Base-by-base conservation (phyloP, 768 basidiomycete genomes). In the Mrakia gelida region DNA sequence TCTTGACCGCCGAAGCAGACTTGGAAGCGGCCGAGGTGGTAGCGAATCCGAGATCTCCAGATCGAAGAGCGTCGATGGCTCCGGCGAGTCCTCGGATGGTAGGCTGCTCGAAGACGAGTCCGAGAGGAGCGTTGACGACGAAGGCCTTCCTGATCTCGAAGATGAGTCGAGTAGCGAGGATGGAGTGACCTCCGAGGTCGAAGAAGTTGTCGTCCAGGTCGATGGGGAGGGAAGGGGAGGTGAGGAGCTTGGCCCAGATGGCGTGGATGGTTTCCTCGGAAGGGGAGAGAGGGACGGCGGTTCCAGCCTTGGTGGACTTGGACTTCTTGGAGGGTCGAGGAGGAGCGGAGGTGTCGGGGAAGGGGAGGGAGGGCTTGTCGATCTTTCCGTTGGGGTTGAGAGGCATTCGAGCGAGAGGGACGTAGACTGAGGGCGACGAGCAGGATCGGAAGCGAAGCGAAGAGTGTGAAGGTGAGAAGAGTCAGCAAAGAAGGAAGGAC, bases 301-400 rank as follows among this genome's bases (percentile, higher is more conserved):
- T 18, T 28, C 76, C 61, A 1, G 81, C 59, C 45, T 85, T 81
- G 43, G 82, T 80, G 0, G 88, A 85, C 61, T 87, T 84, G n/a
- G 82, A 80, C 65, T 54, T 67, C 45, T 49, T 67, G 3, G 83
- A 73, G 30, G 80, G 78, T 13, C 49, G 77, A 30, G 86, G 81
- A 10, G 87, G 85, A 0, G 84, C 83, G 6, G 91, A 92, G 0
- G 97, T 98, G 84, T 99, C 97, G 10, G 97, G 97, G 90, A 98
- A 99, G 16, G 97, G 97, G 67, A 99, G 89, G 0, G 93, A 92
- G 0, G 97, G 96, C 83, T 98, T 99, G 87, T 99, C 97, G 84
- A 99, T 91, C 86, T 99, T 99, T 80, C 97, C 97, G 83, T 98
- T 99, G 10, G 97, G 97, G 82, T 98, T 99, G 72, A 99, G 89